Percentiles rank a stretch among this genome's conserved stretches.
phyloP scores from a whole-genome alignment of 768 basidiomycete species.

The Rhizopogon roseolus region DNA sequence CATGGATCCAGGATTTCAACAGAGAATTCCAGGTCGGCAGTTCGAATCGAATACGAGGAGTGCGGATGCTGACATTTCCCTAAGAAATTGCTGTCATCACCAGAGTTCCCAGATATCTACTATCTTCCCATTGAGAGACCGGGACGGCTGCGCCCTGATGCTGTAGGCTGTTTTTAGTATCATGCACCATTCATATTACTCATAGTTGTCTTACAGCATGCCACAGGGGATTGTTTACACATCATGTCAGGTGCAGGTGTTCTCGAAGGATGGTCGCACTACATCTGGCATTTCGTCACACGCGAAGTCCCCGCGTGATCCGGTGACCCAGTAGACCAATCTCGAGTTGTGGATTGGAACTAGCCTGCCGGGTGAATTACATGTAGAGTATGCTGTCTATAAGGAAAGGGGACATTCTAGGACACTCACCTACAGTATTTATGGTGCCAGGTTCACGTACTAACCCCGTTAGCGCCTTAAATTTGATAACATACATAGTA shows the following conservation, averaged over 20 bases:
- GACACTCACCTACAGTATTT: background rate
- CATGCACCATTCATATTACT: background rate
- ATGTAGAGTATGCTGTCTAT: background rate
- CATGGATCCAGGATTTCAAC: conserved; percentile 53
- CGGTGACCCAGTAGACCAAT: conserved; percentile 1
- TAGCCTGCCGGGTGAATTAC: background rate
- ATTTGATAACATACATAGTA: background rate
- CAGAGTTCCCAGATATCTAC: conserved; percentile 48
- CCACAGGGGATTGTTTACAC: conserved; percentile 42
- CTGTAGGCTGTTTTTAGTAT: conserved; percentile 35
- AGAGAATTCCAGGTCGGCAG: conserved; percentile 48
- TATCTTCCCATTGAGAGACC: conserved; percentile 61
- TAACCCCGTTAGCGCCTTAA: background rate
- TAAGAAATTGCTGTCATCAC: conserved; percentile 38
- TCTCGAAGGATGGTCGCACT: conserved; percentile 48
- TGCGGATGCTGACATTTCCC: conserved; percentile 4
- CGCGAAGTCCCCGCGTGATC: conserved; percentile 22
- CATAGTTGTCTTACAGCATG: conserved; percentile 28
- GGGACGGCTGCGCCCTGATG: conserved; percentile 58
- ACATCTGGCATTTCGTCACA: conserved; percentile 45
- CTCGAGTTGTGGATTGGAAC: background rate
- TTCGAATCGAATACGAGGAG: background rate
- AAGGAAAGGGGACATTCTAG: background rate
- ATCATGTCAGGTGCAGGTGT: conserved; percentile 42
- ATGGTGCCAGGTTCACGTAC: background rate